Percentiles rank a stretch among this genome's conserved stretches.
Conservation (phyloP, 768 basidiomycete genomes). For the Filobasidium wieringae region DNA sequence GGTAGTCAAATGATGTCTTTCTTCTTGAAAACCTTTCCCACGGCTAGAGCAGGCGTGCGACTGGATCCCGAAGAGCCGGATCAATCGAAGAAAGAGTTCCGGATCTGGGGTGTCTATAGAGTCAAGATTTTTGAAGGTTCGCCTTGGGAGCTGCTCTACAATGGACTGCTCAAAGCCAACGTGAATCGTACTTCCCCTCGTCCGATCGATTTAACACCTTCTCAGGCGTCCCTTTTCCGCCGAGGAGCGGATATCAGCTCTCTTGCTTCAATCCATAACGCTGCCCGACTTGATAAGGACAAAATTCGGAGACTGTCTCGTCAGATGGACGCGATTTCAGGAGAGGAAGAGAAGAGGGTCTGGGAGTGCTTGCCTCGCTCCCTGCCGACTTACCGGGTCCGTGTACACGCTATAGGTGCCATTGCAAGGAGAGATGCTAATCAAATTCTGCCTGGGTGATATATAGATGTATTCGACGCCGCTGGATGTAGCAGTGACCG, state of each 20-base stretch:
- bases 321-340: too few relatives aligned
- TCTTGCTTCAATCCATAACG: not conserved
- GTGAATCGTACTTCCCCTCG: not conserved
- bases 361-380: too few relatives aligned
- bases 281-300: not conserved
- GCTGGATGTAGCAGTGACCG: too few relatives aligned
- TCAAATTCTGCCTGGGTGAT: too few relatives aligned
- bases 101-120: not conserved
- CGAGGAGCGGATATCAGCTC: not conserved
- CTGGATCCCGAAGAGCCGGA: too few relatives aligned
- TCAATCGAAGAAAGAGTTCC: not conserved
- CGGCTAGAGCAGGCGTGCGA: not conserved
- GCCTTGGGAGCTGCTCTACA: not conserved
- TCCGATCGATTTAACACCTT: not conserved
- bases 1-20: not conserved
- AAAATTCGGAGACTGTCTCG: not conserved
- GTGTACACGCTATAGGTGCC: too few relatives aligned
- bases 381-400: too few relatives aligned
- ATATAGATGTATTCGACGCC: too few relatives aligned
- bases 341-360: too few relatives aligned
- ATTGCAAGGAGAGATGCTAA: too few relatives aligned
- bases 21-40: not conserved
- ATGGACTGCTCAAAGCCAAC: not conserved
- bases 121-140: not conserved
- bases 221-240: not conserved